These are phyloP conservation scores for Polytolypa hystricis DNA, from an alignment of 2,329 filamentous ascomycete species.

Conservation along the genomic window DNA sequence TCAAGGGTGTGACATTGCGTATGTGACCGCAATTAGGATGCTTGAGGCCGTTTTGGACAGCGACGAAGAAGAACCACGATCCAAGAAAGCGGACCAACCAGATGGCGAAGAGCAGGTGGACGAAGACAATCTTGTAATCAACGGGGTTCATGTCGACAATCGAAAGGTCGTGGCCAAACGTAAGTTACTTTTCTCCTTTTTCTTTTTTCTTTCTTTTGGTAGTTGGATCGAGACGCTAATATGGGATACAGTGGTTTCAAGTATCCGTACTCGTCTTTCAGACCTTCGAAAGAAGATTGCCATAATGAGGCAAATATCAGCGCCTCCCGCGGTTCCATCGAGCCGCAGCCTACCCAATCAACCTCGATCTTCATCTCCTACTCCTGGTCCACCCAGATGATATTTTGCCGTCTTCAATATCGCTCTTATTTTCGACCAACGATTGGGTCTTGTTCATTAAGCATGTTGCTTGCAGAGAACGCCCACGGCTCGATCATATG, in stretches of 20 bases:
- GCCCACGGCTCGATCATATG: no score
- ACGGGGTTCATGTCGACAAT: constrained; percentile 37
- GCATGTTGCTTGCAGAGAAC: no score
- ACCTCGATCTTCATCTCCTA: constrained; percentile 23
- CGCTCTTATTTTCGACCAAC: no score
- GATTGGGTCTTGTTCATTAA: no score
- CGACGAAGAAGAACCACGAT: constrained; percentile 47
- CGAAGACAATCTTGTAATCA: constrained; percentile 27
- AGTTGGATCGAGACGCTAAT: neutral
- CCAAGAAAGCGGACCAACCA: constrained; percentile 17
- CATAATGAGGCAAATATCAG: constrained; percentile 37
- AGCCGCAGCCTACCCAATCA: no score
- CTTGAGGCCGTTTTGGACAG: constrained; percentile 86
- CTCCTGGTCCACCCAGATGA: no score
- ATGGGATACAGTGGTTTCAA: constrained; percentile 33
- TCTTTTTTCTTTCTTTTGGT: constrained; percentile 1
- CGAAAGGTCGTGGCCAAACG: constrained; percentile 39
- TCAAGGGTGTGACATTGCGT: constrained; percentile 78
- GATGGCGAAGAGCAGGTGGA: constrained; percentile 15
- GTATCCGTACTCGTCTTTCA: constrained; percentile 37
- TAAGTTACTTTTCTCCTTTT: constrained; percentile 23
- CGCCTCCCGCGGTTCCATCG: constrained; percentile 25
- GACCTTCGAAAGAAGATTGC: constrained; percentile 40
- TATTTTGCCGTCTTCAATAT: no score
- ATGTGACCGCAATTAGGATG: constrained; percentile 87